Evolutionary conservation across 2,329 filamentous ascomycete genomes (phyloP), one percentile per base, ranked within the genome.

Genomic region (Diaporthe eres): DNA sequence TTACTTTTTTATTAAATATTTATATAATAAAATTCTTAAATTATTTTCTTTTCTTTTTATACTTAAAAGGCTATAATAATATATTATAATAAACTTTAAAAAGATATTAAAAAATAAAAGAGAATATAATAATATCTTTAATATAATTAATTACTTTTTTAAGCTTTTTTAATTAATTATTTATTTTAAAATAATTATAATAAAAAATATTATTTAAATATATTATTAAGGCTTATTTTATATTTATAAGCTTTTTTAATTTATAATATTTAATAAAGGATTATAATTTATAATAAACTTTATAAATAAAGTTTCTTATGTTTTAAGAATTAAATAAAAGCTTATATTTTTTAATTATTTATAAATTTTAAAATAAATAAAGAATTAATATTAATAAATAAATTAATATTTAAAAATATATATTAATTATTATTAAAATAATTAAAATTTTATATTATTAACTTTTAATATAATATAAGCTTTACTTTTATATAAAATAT

Each of bases 361-460:
- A 25, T 28, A 61, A 42, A 61, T 6, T 2, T 39, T 17, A n/a
- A 39, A 15, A n/a, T 60, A 60, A 25, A 8, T 60, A n/a, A n/a
- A 60, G 10, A 60, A 34, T 12, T 58, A 58, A 5, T 60, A 60
- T 10, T 60, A 60, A 4, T 39, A 60, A 8, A 58, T 58, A 58
- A 9, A 34, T 19, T 37, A 58, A 7, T 10, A n/a, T 8, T 12
- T 60, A 39, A 60, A 60, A 7, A 60, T 39, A 60, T 60, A 39
- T 60, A 39, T 39, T 60, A 60, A 60, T 22, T 60, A 60, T 12
- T 60, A 39, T 42, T 42, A n/a, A n/a, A n/a, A n/a, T 60, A 60
- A 39, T 6, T 60, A 60, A 25, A 2, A 60, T 12, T 7, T 58
- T 3, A 58, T 58, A 58, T 58, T 58, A 58, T 7, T 19, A 22